Evolutionary conservation across 2,329 filamentous ascomycete genomes (phyloP), one percentile per base, ranked within the genome.

Genomic region (Trichoderma arundinaceum): DNA sequence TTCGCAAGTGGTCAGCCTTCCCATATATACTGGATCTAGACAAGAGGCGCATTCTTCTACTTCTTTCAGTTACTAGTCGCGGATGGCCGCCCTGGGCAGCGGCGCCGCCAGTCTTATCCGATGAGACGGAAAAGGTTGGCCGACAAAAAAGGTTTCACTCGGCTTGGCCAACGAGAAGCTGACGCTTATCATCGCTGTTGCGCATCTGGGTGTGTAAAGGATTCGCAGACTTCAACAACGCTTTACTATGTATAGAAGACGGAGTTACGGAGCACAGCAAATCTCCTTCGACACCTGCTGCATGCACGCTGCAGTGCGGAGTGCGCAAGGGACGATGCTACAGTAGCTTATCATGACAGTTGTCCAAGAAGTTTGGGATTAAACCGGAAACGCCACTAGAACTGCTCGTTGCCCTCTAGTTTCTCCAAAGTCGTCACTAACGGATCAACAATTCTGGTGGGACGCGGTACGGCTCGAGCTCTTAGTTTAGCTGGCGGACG

Each of bases 391-490:
- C 48, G 39, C 58, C 35, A 22, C 58, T 61, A 52, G 49, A 46
- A 43, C 48, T 32, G n/a, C 48, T 62, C 19, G 33, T 17, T 33
- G 33, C 17, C 15, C 13, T 49, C 35, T 60, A 60, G 57, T 60
- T 49, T 51, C 43, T 51, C 33, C n/a, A 17, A 38, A 13, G 33
- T 33, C 46, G 35, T 51, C 35, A 33, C 58, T 32, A 41, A 62
- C 28, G 59, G 48, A 46, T 61, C 48, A 62, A 53, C 49, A 62
- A n/a, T 48, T 54, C 17, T 12, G 41, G 67, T 68, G 68, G 68
- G 64, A 68, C 67, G 61, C 68, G 68, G 68, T 68, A 67, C 69
- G 69, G 67, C 69, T 68, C 69, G 67, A 65, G 62, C 57, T 65
- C 59, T 66, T 66, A 69, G 58, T 65, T 64, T 57, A n/a, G 56